Conservation (phyloP, 2,329 filamentous ascomycete species). For the Trichoderma sp. region DNA sequence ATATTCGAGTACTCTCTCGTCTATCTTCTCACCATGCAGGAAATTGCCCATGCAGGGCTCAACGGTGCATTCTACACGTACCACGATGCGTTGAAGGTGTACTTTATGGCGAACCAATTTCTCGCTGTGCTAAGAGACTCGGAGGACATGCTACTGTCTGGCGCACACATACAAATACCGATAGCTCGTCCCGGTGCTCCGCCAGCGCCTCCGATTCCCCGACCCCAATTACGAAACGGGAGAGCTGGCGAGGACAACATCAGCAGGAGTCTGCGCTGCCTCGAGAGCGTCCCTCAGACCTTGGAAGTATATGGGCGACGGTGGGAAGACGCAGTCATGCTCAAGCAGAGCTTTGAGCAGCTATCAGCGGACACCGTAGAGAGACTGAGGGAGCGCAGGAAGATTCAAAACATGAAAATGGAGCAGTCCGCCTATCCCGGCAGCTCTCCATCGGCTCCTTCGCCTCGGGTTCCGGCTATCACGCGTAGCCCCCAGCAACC, state of each 20-base stretch:
- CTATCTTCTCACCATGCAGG: conserved; percentile 74
- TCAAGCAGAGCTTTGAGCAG: conserved; percentile 53
- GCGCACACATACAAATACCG: conserved; percentile 45
- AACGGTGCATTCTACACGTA: conserved; percentile 74
- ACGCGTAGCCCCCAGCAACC: conserved; percentile 21
- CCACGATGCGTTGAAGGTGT: conserved; percentile 81
- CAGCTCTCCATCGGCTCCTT: conserved; percentile 5
- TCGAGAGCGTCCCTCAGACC: conserved; percentile 53
- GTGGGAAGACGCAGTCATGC: conserved; percentile 55
- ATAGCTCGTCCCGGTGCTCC: conserved; percentile 46
- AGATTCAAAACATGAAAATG: conserved; percentile 31
- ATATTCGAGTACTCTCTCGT: conserved; percentile 84
- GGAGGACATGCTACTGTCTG: conserved; percentile 55
- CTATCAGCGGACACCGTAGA: conserved; percentile 46
- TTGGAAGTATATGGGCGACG: conserved; percentile 56
- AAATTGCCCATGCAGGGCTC: conserved; percentile 57
- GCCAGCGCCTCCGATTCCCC: conserved; percentile 52
- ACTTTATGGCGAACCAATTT: conserved; percentile 67
- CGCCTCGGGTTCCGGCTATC: conserved; percentile 1
- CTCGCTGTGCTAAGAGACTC: conserved; percentile 58
- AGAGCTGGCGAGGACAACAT: conserved; percentile 48
- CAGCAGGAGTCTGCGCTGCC: conserved; percentile 53
- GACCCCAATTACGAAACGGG: conserved; percentile 36
- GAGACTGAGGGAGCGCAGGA: conserved; percentile 40
- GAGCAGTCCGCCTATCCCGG: conserved; percentile 31